Percentiles rank a stretch among this genome's conserved stretches.
Conservation (phyloP, 768 basidiomycete species). For the Pleurotus djamor region DNA sequence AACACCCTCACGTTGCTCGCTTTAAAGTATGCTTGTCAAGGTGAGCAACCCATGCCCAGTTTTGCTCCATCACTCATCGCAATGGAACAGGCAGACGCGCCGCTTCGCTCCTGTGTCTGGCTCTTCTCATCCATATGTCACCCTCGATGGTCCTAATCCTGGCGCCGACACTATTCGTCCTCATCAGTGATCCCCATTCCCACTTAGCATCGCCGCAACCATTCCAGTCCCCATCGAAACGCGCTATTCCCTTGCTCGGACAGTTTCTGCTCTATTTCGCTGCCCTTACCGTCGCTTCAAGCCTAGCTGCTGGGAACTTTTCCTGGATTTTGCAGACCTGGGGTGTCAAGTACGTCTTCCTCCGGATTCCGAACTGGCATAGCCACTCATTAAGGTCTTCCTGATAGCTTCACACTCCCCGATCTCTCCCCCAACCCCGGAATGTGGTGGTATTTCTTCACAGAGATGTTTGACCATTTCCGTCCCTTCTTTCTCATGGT, state of each 20-base stretch:
- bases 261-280: conserved; percentile 54
- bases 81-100: conserved; percentile 53
- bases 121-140: conserved; percentile 71
- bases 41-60: conserved; percentile 27
- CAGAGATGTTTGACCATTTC: conserved; percentile 99
- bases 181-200: conserved; percentile 60
- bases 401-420: conserved; percentile 68
- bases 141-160: conserved; percentile 70
- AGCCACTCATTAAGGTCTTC: neutral
- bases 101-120: conserved; percentile 60
- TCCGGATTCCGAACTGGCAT: neutral
- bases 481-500: conserved; percentile 93
- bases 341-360: conserved; percentile 70
- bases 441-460: conserved; percentile 99
- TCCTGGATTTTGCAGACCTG: conserved; percentile 78
- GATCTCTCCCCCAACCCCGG: conserved; percentile 95
- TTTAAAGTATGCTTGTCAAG: conserved; percentile 68
- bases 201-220: conserved; percentile 61
- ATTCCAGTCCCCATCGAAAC: conserved; percentile 26
- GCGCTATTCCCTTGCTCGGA: conserved; percentile 31
- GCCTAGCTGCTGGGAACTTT: conserved; percentile 57
- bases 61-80: neutral
- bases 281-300: conserved; percentile 47
- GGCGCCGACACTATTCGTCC: conserved; percentile 62
- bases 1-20: conserved; percentile 67